These are phyloP conservation scores for Ophidiomyces ophidiicola DNA, from an alignment of 2,329 filamentous ascomycete genomes.

Conservation along the genomic window DNA sequence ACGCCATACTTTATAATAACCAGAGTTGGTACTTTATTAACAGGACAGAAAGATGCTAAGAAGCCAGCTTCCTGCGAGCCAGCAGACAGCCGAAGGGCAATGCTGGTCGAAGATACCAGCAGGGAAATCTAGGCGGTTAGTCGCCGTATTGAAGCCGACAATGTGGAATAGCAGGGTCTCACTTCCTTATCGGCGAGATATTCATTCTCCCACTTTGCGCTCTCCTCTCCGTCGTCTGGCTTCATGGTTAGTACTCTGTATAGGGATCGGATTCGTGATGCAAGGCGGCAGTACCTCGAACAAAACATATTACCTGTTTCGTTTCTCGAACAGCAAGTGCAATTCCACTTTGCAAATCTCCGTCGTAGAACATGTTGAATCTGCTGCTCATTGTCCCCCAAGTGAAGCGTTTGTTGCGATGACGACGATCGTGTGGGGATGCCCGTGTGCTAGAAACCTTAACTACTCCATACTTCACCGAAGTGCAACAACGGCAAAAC, in stretches of 20 bases:
- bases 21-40: slow-evolving; percentile 65
- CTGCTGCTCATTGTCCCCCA: slow-evolving; percentile 1
- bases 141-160: neutral
- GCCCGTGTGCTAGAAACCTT: too few species aligned
- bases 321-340: slow-evolving; percentile 57
- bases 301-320: slow-evolving; percentile 75
- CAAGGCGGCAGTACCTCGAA: slow-evolving; percentile 48
- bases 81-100: slow-evolving; percentile 57
- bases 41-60: slow-evolving; percentile 67
- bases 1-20: slow-evolving; percentile 48
- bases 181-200: slow-evolving; percentile 48
- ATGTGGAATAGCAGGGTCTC: slow-evolving; percentile 17
- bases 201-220: slow-evolving; percentile 58
- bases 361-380: slow-evolving; percentile 63
- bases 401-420: too few species aligned
- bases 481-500: too few species aligned
- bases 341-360: slow-evolving; percentile 71
- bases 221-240: slow-evolving; percentile 62
- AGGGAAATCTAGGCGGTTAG: slow-evolving; percentile 39
- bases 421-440: too few species aligned
- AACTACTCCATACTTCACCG: too few species aligned
- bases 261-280: neutral
- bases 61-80: slow-evolving; percentile 72
- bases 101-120: slow-evolving; percentile 49
- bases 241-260: neutral